Conservation (phyloP, 2,329 filamentous ascomycete species). For the Fusarium devonianum region DNA sequence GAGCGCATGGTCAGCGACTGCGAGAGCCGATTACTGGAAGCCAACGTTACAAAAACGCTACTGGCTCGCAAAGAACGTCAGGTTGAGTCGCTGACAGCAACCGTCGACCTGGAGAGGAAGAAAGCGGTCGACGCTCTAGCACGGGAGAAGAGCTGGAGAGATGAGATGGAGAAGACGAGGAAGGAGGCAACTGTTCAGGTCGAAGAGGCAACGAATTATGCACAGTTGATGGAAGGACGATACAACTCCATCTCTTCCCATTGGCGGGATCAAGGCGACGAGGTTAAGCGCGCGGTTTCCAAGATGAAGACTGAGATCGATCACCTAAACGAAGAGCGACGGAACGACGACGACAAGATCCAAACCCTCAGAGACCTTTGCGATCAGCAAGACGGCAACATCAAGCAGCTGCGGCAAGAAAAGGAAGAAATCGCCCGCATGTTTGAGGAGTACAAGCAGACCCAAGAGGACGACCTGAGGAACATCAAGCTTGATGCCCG, state of each 20-base stretch:
- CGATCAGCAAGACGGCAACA: conserved; percentile 76
- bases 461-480: conserved; percentile 67
- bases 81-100: conserved; percentile 70
- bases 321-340: conserved; percentile 62
- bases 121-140: conserved; percentile 66
- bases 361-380: conserved; percentile 71
- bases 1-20: conserved; percentile 73
- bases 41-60: conserved; percentile 73
- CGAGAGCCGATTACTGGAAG: conserved; percentile 72
- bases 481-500: conserved; percentile 66
- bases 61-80: conserved; percentile 77
- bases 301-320: conserved; percentile 62
- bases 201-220: conserved; percentile 69
- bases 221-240: conserved; percentile 72
- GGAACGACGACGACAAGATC: conserved; percentile 68
- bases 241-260: conserved; percentile 72
- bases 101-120: conserved; percentile 70
- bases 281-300: conserved; percentile 61
- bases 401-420: conserved; percentile 65
- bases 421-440: conserved; percentile 67
- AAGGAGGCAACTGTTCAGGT: conserved; percentile 68
- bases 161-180: conserved; percentile 68
- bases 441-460: conserved; percentile 70
- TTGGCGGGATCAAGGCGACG: conserved; percentile 71
- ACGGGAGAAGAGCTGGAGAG: conserved; percentile 67